Conservation (phyloP, 192 early-diverging fungal species). For the Lobosporangium transversale region DNA sequence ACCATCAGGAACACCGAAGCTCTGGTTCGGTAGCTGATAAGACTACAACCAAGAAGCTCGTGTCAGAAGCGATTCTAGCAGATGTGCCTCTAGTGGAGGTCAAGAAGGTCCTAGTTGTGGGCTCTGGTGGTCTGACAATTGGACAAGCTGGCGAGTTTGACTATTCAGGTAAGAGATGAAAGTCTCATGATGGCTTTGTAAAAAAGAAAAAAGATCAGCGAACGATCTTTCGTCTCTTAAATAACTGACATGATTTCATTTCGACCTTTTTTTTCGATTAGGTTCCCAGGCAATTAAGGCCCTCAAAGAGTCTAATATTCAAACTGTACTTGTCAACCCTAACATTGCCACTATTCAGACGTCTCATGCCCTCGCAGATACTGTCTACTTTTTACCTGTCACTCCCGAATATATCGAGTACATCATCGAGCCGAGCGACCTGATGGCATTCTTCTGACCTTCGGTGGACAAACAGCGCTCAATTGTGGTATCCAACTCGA, state of each 20-base stretch:
- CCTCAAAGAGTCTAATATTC: conserved; percentile 86
- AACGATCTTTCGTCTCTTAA: neutral
- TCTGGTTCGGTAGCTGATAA: neutral
- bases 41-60: conserved; percentile 26
- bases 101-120: conserved; percentile 92
- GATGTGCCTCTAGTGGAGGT: conserved; percentile 65
- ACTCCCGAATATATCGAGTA: conserved; percentile 91
- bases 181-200: too few relatives aligned
- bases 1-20: conserved; percentile 18
- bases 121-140: conserved; percentile 94
- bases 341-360: conserved; percentile 99
- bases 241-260: too few relatives aligned
- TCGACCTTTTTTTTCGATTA: conserved; percentile 15
- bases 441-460: conserved; percentile 94
- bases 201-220: neutral
- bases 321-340: conserved; percentile 98
- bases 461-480: conserved; percentile 96
- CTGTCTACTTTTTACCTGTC: conserved; percentile 96
- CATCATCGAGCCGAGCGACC: conserved; percentile 94
- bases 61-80: conserved; percentile 59
- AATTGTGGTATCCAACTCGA: conserved; percentile 95
- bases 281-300: conserved; percentile 99
- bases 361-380: conserved; percentile 89
- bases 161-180: conserved; percentile 89
- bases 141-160: conserved; percentile 99